Conservation (phyloP, 768 basidiomycete genomes). For the Pluteus cervinus region DNA sequence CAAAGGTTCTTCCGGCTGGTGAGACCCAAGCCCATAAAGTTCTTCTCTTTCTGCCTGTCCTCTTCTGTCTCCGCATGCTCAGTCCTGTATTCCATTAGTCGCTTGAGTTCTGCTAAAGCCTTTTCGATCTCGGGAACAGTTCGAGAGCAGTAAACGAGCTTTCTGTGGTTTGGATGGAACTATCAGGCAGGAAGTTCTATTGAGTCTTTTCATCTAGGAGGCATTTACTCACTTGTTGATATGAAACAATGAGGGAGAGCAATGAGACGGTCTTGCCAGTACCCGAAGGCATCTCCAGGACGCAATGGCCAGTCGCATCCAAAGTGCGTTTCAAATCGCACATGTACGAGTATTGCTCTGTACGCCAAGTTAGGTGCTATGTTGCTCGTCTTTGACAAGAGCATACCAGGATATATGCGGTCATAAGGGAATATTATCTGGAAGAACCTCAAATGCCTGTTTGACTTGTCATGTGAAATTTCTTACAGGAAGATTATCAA, state of each 20-base stretch:
- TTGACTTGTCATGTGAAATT: slow-evolving; percentile 1
- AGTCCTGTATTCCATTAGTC: slow-evolving; percentile 86
- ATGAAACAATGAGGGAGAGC: slow-evolving; percentile 92
- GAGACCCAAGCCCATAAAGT: slow-evolving; percentile 84
- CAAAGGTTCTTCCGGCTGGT: slow-evolving; percentile 97
- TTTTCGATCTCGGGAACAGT: slow-evolving; percentile 99
- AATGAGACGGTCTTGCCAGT: slow-evolving; percentile 98
- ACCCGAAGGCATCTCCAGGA: slow-evolving; percentile 99
- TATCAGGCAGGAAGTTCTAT: slow-evolving; percentile 24
- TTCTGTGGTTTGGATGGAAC: slow-evolving; percentile 90
- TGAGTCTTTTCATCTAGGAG: not conserved
- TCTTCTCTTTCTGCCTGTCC: slow-evolving; percentile 69
- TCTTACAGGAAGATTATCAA: slow-evolving; percentile 74
- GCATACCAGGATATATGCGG: slow-evolving; percentile 88
- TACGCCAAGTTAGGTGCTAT: slow-evolving; percentile 6
- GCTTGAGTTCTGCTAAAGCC: slow-evolving; percentile 89
- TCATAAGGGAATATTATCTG: slow-evolving; percentile 91
- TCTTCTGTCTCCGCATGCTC: slow-evolving; percentile 67
- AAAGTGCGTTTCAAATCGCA: slow-evolving; percentile 95
- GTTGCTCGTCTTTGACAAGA: not conserved
- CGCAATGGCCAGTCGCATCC: slow-evolving; percentile 96
- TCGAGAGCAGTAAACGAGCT: slow-evolving; percentile 97
- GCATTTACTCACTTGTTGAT: slow-evolving; percentile 69
- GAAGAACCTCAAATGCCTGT: slow-evolving; percentile 5
- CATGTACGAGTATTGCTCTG: slow-evolving; percentile 99